These are phyloP conservation scores for Paramecium octaurelia DNA, from an alignment of 73 alveolate species.

Conservation along the genomic window DNA sequence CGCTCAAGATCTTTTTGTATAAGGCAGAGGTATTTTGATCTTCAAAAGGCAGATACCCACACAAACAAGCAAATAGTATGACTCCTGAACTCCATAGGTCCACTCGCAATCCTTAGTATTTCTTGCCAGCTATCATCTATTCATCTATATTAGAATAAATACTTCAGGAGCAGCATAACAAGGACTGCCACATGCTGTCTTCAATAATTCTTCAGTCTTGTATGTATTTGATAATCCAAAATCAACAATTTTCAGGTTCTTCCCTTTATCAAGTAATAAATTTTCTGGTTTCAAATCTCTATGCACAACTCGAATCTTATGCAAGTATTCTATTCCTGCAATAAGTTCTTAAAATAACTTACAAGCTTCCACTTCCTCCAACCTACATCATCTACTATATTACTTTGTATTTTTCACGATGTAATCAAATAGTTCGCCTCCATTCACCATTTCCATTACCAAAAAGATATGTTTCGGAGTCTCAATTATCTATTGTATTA, in stretches of 20 bases:
- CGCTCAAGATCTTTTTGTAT: constrained; percentile 55
- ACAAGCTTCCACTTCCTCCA: constrained; percentile 91
- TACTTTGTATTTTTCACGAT: constrained; percentile 54
- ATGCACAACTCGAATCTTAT: constrained; percentile 86
- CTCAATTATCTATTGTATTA: constrained; percentile 52
- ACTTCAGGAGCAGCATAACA: constrained; percentile 27
- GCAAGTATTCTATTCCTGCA: constrained; percentile 91
- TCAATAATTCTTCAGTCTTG: constrained; percentile 80
- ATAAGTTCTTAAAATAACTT: constrained; percentile 86
- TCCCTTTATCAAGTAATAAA: constrained; percentile 82
- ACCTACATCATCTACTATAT: constrained; percentile 44
- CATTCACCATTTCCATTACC: constrained; percentile 50
- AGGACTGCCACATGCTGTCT: constrained; percentile 82
- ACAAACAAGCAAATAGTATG: constrained; percentile 89
- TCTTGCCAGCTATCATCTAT: constrained; percentile 91
- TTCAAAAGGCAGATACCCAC: constrained; percentile 95
- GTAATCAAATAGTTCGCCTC: constrained; percentile 60
- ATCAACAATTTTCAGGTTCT: constrained; percentile 90
- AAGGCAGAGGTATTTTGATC: constrained; percentile 54
- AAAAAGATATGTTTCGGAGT: constrained; percentile 62
- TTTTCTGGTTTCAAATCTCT: constrained; percentile 96
- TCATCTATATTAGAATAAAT: background rate
- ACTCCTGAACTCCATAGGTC: constrained; percentile 97
- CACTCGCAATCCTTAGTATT: constrained; percentile 82
- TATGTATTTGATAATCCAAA: constrained; percentile 93